Percentiles rank a stretch among this genome's conserved stretches.
These are phyloP conservation scores for Neurospora discreta DNA, from an alignment of 495 filamentous ascomycete genomes.

Conservation along the genomic window DNA sequence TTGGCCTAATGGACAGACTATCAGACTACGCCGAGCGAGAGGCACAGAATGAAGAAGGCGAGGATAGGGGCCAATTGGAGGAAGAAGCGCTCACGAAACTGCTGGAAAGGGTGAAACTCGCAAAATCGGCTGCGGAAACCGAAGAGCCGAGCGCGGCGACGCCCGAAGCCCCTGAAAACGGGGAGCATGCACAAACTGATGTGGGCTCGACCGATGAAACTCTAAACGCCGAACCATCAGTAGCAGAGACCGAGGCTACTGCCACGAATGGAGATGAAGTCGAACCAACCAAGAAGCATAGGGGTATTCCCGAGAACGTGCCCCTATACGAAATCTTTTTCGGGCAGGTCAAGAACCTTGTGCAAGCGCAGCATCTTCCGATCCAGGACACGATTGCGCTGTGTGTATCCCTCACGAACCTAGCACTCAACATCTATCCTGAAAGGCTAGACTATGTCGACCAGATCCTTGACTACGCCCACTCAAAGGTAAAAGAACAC, in stretches of 20 bases:
- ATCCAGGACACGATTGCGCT: conserved; percentile 93
- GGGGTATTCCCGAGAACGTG: conserved; percentile 68
- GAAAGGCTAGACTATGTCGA: conserved; percentile 89
- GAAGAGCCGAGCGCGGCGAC: conserved; percentile 5
- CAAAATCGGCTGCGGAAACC: conserved; percentile 43
- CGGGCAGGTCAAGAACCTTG: conserved; percentile 85
- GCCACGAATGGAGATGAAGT: conserved; percentile 28
- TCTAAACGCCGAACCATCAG: conserved; percentile 16
- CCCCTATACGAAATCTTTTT: conserved; percentile 97
- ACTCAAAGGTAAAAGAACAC: conserved; percentile 77
- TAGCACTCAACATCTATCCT: conserved; percentile 92
- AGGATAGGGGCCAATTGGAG: conserved; percentile 64
- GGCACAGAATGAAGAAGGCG: conserved; percentile 57
- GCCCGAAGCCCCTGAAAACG: conserved; percentile 11
- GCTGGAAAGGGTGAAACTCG: conserved; percentile 63
- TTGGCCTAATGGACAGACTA: conserved; percentile 91
- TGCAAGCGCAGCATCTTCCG: conserved; percentile 77
- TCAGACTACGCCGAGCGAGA: conserved; percentile 88
- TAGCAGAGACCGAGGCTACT: conserved; percentile 31
- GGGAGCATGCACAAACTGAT: conserved; percentile 10
- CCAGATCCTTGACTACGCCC: conserved; percentile 82
- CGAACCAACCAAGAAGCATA: conserved; percentile 41
- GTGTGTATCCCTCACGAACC: conserved; percentile 80
- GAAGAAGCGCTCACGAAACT: conserved; percentile 70
- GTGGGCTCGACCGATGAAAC: conserved; percentile 12